Percentiles rank a stretch among this genome's conserved stretches.
These are phyloP conservation scores for Pestalotiopsis sp. DNA, from an alignment of 2,329 filamentous ascomycete species.

Conservation along the genomic window DNA sequence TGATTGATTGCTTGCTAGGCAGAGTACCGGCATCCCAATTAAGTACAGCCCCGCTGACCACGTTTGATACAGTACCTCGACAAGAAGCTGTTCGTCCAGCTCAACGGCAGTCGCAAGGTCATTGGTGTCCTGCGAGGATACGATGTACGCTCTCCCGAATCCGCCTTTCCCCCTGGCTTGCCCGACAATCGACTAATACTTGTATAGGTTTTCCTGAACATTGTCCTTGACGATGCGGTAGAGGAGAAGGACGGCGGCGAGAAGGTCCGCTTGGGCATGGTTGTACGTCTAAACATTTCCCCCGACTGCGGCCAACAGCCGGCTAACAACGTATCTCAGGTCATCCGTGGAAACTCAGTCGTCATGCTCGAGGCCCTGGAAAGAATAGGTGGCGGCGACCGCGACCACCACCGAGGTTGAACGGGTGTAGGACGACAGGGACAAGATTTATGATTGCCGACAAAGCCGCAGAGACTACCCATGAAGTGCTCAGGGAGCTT, in stretches of 20 bases:
- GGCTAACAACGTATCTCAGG: constrained; percentile 48
- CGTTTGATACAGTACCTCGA: constrained; percentile 80
- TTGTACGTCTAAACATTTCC: constrained; percentile 59
- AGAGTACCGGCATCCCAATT: background rate
- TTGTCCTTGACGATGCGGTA: constrained; percentile 94
- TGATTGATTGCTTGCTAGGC: constrained; percentile 2
- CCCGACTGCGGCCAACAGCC: background rate
- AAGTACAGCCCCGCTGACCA: constrained; percentile 15
- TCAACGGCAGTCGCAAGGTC: constrained; percentile 97
- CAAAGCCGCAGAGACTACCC: background rate
- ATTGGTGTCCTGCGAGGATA: constrained; percentile 93
- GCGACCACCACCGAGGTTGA: constrained; percentile 25
- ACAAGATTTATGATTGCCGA: background rate
- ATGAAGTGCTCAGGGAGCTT: background rate
- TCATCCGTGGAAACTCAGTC: constrained; percentile 96
- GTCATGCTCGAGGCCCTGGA: constrained; percentile 92
- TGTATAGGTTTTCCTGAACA: constrained; percentile 89
- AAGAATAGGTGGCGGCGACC: constrained; percentile 67
- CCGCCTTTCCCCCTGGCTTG: background rate
- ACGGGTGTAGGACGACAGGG: background rate
- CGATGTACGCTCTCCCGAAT: constrained; percentile 65
- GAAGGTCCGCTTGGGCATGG: constrained; percentile 90
- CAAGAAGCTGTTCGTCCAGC: constrained; percentile 96
- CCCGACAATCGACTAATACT: background rate
- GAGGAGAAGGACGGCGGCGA: constrained; percentile 93